Conservation (phyloP, 805 yeast species). For the Metschnikowia bowlesiae region DNA sequence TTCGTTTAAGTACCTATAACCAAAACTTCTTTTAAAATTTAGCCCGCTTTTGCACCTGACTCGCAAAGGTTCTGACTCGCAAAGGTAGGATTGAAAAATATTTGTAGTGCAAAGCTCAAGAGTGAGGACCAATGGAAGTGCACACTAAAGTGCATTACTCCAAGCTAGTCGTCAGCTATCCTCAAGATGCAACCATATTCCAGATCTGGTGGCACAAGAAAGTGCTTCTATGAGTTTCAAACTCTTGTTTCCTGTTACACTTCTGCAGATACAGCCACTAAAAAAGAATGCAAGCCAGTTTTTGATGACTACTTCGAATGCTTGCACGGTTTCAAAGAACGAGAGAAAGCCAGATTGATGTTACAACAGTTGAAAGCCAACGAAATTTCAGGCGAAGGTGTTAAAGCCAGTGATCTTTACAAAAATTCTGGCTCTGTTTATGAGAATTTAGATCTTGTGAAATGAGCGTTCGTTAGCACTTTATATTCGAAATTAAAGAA, state of each 20-base stretch:
- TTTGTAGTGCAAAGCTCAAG: constrained; percentile 11
- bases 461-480: constrained; percentile 3
- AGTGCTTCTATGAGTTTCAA: constrained; percentile 46
- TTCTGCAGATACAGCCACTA: constrained; percentile 39
- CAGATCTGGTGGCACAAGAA: constrained; percentile 45
- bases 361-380: constrained; percentile 44
- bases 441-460: constrained; percentile 41
- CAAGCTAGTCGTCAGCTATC: not conserved
- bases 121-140: constrained; percentile 12
- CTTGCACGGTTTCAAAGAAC: constrained; percentile 44
- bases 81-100: not conserved
- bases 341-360: constrained; percentile 43
- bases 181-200: constrained; percentile 42
- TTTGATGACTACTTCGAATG: constrained; percentile 46
- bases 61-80: not conserved
- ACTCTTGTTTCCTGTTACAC: constrained; percentile 42
- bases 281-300: constrained; percentile 40
- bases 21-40: no score
- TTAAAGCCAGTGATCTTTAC: constrained; percentile 41
- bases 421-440: constrained; percentile 38
- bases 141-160: not conserved
- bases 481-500: not conserved
- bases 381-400: constrained; percentile 36
- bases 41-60: not conserved
- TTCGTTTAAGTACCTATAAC: constrained; percentile 43